phyloP scores from a whole-genome alignment of 1,284 basidiomycete genomes.

The Erythrobasidium hasegawianum region DNA sequence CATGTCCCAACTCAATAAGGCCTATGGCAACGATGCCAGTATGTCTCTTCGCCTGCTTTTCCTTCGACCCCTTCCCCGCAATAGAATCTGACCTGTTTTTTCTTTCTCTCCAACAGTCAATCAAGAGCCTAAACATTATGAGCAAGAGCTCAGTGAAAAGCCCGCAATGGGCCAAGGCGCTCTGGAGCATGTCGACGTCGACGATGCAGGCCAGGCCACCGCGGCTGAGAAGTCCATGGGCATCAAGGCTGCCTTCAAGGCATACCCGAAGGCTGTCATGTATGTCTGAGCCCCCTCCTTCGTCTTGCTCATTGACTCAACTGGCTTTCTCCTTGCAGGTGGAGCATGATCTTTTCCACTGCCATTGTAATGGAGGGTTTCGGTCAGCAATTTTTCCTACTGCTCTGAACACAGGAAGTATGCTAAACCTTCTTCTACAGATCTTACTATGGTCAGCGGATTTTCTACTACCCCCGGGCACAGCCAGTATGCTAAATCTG shows the following conservation, averaged over 20 bases:
- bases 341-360: slow-evolving; percentile 49
- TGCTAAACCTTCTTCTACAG: not conserved
- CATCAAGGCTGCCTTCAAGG: slow-evolving; percentile 48
- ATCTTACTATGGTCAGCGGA: slow-evolving; percentile 44
- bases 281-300: too few species aligned
- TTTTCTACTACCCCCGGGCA: slow-evolving; percentile 52
- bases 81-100: too few species aligned
- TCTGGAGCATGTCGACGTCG: not conserved
- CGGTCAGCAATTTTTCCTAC: slow-evolving; percentile 47
- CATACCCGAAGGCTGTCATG: slow-evolving; percentile 52
- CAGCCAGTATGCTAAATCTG: slow-evolving; percentile 43
- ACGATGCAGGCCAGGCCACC: not conserved
- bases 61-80: too few species aligned
- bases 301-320: too few species aligned
- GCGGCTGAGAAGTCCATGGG: slow-evolving; percentile 18
- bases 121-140: not conserved
- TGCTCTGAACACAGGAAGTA: slow-evolving; percentile 30
- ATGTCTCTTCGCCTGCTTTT: too few species aligned
- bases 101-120: too few species aligned
- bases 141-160: slow-evolving; percentile 1
- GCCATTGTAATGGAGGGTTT: slow-evolving; percentile 55
- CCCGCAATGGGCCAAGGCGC: not conserved
- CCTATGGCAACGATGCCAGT: too few species aligned
- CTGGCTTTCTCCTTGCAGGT: too few species aligned
- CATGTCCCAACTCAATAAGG: too few species aligned